Percentiles rank a stretch among this genome's conserved stretches.
These are phyloP conservation scores for Petasospora fabianii DNA, from an alignment of 1,139 yeast species.

Conservation along the genomic window DNA sequence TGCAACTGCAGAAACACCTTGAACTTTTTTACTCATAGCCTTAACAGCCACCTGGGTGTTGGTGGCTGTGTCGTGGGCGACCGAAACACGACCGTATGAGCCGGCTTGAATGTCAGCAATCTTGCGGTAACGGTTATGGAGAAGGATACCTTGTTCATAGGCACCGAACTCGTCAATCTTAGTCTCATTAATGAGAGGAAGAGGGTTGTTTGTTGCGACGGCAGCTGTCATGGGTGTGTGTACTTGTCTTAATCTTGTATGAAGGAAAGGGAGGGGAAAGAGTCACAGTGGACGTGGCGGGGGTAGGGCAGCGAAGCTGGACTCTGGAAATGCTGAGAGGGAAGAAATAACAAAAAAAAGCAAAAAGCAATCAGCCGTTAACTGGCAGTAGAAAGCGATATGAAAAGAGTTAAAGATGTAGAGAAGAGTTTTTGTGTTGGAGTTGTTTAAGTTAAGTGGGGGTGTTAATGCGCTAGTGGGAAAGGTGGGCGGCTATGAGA, in stretches of 20 bases:
- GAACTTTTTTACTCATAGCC: conserved; percentile 41
- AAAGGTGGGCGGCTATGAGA: background rate
- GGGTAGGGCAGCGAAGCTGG: too few relatives aligned
- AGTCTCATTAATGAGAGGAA: conserved; percentile 1
- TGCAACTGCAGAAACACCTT: conserved; percentile 36
- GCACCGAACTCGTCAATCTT: conserved; percentile 18
- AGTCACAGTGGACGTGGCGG: background rate
- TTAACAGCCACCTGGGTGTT: conserved; percentile 63
- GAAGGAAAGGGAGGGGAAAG: too few relatives aligned
- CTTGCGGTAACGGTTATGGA: conserved; percentile 53
- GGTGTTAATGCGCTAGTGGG: background rate
- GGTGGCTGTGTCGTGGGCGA: conserved; percentile 55
- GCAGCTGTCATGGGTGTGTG: conserved; percentile 13
- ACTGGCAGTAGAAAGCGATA: too few relatives aligned
- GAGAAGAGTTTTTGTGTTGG: background rate
- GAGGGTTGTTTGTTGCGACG: conserved; percentile 1
- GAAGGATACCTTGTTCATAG: conserved; percentile 40
- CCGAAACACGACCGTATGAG: conserved; percentile 75
- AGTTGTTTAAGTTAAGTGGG: background rate
- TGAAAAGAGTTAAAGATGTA: too few relatives aligned
- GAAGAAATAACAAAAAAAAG: too few relatives aligned
- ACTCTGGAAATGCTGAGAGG: too few relatives aligned
- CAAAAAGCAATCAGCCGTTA: too few relatives aligned
- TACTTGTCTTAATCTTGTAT: too few relatives aligned
- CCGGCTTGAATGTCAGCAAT: conserved; percentile 73